Base-by-base conservation (phyloP, 495 filamentous ascomycete species). In the Penicillium salamii region DNA sequence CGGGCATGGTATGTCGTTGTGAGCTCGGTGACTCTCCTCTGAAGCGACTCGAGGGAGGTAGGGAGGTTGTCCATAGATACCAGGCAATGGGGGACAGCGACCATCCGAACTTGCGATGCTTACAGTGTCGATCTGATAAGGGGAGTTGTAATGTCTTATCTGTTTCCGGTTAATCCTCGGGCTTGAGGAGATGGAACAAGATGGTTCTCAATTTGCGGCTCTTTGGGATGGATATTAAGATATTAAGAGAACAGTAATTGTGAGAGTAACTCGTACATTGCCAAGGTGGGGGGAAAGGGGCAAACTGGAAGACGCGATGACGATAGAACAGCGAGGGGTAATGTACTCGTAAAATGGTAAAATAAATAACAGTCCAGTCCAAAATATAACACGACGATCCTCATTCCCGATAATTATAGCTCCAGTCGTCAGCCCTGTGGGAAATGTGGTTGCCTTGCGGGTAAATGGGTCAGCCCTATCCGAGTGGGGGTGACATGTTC, bases 381-480 rank as follows among this genome's bases (percentile, higher is more conserved):
- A n/a, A n/a, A n/a, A n/a, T 11, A 15, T 43, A 45, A 45, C 23
- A 44, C 33, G 28, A 6, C 42, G 20, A 45, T 36, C 41, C 14
- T 34, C 6, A 17, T 21, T 8, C 17, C 6, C 1, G 21, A 4
- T 3, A 21, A 3, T 8, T 41, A 23, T 21, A 23, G 38, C 38
- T 41, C n/a, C n/a, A n/a, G n/a, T n/a, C n/a, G n/a, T n/a, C 13
- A 41, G 21, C n/a, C 38, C 2, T 14, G 14, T 8, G n/a, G 7
- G 7, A 24, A 41, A 41, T 41, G 38, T 23, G 20, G 38, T 41
- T 41, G 38, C 38, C 38, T 46, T 20, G 21, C 28, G 43, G 43
- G 19, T 46, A 36, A 46, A 26, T 35, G 7, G 28, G 19, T 57
- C 54, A 57, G 54, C 54, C 54, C 54, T 57, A 57, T 39, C n/a